A percentile compares a stretch with the other conserved stretches of the same genome.
phyloP scores from a whole-genome alignment of 805 yeast genomes.

The Tetrapisispora taiwanensis region DNA sequence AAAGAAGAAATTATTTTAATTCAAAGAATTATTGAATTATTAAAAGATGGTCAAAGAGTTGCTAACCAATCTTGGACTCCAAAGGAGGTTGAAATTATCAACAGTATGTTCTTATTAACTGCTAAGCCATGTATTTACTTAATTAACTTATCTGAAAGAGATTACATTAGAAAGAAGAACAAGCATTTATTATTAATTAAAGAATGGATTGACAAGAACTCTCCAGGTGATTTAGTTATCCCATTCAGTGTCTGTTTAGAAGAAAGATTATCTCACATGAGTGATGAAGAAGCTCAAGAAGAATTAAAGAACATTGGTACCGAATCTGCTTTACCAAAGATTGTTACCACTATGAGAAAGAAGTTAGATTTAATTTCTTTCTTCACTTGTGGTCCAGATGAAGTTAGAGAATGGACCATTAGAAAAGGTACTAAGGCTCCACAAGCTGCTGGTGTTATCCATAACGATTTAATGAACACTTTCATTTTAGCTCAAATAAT shows the following conservation, averaged over 20 bases:
- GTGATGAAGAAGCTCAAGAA: constrained; percentile 69
- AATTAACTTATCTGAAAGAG: constrained; percentile 81
- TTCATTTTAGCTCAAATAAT: constrained; percentile 91
- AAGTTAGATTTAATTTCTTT: constrained; percentile 81
- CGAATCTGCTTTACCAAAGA: constrained; percentile 73
- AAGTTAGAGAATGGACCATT: constrained; percentile 97
- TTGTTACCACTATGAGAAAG: constrained; percentile 77
- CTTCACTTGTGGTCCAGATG: constrained; percentile 94
- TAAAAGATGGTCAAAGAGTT: constrained; percentile 80
- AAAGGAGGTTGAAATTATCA: constrained; percentile 86
- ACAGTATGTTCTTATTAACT: constrained; percentile 75
- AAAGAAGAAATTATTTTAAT: constrained; percentile 75
- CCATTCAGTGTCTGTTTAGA: constrained; percentile 91
- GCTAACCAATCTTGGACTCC: constrained; percentile 80
- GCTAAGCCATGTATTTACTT: constrained; percentile 94
- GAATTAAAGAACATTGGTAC: constrained; percentile 69
- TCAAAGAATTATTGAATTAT: constrained; percentile 59
- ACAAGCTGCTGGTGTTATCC: constrained; percentile 98
- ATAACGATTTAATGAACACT: constrained; percentile 88
- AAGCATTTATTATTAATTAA: constrained; percentile 73
- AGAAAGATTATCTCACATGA: constrained; percentile 81
- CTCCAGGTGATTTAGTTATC: constrained; percentile 84
- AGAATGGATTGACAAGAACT: constrained; percentile 72
- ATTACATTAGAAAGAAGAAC: constrained; percentile 80
- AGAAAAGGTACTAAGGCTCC: constrained; percentile 90